phyloP scores from a whole-genome alignment of 139 green algal genomes.

The Tetradesmus obliquus region DNA sequence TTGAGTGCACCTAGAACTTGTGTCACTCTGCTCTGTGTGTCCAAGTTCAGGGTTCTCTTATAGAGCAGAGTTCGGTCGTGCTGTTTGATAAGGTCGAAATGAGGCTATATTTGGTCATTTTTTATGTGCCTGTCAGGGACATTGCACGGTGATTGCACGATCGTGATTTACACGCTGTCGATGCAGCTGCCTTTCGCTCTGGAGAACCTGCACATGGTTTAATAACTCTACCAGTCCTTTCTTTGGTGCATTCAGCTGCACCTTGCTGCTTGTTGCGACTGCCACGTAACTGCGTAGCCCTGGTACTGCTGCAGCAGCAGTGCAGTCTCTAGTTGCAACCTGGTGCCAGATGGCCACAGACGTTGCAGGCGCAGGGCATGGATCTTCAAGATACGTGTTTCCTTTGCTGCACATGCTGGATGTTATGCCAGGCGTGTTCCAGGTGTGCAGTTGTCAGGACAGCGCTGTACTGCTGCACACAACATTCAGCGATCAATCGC shows the following conservation, averaged over 20 bases:
- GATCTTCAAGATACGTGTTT: neutral
- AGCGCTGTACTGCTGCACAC: neutral
- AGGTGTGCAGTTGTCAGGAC: neutral
- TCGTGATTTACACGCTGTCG: neutral
- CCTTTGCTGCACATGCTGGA: conserved; percentile 25
- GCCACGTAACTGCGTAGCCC: no score
- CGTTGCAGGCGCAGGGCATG: neutral
- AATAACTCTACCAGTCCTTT: no score
- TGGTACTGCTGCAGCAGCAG: neutral
- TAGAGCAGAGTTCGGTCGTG: neutral
- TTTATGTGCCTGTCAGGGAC: neutral
- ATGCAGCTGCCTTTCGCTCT: neutral
- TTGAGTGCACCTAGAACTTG: neutral
- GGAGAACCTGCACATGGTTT: neutral
- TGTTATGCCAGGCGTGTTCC: conserved; percentile 10
- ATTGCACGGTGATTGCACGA: neutral
- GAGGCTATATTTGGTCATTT: neutral
- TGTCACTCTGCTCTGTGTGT: neutral
- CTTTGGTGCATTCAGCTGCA: no score
- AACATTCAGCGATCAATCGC: no score
- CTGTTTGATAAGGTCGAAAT: neutral
- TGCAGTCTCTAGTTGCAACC: neutral
- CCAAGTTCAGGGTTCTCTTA: neutral
- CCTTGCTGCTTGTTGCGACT: no score
- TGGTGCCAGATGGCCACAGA: neutral